Base-by-base conservation (phyloP, 495 filamentous ascomycete species). In the Beverwykella pulmonaria region DNA sequence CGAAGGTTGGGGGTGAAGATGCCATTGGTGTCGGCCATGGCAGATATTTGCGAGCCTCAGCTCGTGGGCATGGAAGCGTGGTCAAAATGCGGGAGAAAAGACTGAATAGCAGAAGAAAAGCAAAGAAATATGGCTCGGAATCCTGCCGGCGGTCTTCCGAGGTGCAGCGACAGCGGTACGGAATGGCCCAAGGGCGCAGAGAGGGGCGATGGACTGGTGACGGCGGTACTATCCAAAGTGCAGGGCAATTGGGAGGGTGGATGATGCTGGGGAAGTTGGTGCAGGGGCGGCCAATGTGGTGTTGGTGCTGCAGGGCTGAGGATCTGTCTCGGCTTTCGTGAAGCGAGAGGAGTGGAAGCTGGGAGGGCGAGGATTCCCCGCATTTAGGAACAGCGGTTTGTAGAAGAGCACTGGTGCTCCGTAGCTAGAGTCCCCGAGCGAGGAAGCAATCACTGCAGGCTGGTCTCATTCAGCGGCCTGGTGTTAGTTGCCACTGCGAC, bases 1-100 rank as follows among this genome's bases (percentile, higher is more conserved):
- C 66, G 69, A 73, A 76, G 73, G 25, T 76, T 63, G 36, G 73
- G 63, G 56, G 52, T 52, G 61, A 65, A 75, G 15, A 68, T 65
- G 39, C 71, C 73, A 71, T 72, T 68, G 46, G 66, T 44, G 34
- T 65, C 63, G 63, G 68, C 68, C 47, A 34, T 59, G 71, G 44
- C 15, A 26, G 23, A 20, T 17, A 44, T 30, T 4, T 39, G 44
- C 53, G 57, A 47, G 65, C 41, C 56, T 66, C 32, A 68, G 70
- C 63, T 70, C 63, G 64, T 17, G 34, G 20, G 26, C 22, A 55
- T 23, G 14, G 27, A 49, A 32, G 41, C 22, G 55, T 22, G 53
- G 39, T 29, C 52, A 64, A 55, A 62, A 65, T 17, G 54, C 55
- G 47, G 25, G 27, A 7, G 47, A 39, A 63, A 59, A 61, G 52